phyloP scores from a whole-genome alignment of 257 asterid species.

The Cinchona pubescens region DNA sequence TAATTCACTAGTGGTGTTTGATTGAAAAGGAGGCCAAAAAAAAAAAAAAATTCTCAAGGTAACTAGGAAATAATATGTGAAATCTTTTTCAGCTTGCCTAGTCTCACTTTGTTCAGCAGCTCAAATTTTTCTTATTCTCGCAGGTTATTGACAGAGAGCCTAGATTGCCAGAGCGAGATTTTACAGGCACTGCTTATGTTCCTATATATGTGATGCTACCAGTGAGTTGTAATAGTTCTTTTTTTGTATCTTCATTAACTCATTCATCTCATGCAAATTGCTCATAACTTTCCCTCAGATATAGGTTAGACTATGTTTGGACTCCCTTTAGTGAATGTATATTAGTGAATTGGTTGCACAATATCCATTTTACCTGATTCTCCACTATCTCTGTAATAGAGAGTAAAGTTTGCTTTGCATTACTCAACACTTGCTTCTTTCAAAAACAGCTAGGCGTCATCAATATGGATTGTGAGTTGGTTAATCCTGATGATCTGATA shows the following conservation, averaged over 20 bases:
- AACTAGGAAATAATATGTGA: no score
- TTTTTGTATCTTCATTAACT: constrained; percentile 11
- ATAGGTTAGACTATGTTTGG: neutral
- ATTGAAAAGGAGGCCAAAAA: no score
- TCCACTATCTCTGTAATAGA: neutral
- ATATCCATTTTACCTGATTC: neutral
- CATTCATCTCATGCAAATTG: neutral
- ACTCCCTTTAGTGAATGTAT: neutral
- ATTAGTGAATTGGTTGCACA: neutral
- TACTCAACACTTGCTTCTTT: neutral
- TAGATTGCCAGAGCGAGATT: constrained; percentile 50
- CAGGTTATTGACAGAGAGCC: constrained; percentile 17
- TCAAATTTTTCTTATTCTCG: neutral
- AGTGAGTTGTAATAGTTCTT: constrained; percentile 41
- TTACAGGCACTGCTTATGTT: constrained; percentile 59
- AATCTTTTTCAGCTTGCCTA: neutral
- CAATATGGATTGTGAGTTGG: constrained; percentile 56
- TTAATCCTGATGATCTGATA: constrained; percentile 44
- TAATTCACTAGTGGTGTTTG: neutral
- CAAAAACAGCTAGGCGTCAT: constrained; percentile 51
- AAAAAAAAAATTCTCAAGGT: no score
- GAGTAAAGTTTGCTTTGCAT: neutral
- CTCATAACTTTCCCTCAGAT: neutral
- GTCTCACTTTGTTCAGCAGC: neutral
- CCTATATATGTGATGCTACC: constrained; percentile 74